Base-by-base conservation (phyloP, 306 rosid genomes). In the Morella rubra region DNA sequence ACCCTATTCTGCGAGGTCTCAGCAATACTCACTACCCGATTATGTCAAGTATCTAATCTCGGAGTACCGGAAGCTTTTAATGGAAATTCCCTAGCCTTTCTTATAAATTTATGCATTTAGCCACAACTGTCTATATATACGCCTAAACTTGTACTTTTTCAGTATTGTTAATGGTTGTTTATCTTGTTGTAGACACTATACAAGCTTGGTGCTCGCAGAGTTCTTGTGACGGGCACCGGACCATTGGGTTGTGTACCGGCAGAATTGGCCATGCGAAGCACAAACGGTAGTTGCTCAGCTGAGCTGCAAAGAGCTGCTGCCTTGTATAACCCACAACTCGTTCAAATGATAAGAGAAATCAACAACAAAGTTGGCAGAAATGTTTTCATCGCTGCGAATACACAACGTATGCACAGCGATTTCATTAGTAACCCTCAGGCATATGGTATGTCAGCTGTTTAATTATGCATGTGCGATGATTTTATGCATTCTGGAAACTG, bases 201-300 rank as follows among this genome's bases (percentile, higher is more conserved):
- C 61, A 80, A 71, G n/a, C 73, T 86, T 5, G 97, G 93, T 73
- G 93, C 89, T 2, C 65, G 92, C 1, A 84, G 96, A 80, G 93
- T 90, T 16, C 37, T 90, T 22, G 97, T 92, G 81, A 89, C 96
- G 1, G 96, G 97, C 0, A 90, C 91, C 0, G 91, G 96, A 74
- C 93, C 92, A 51, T 15, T 93, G 66, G 97, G 96, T 55, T 89
- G 69, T 24, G 27, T 24, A 24, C 27, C 27, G 1, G 27, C 27
- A 24, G 27, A 24, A 24, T 24, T 24, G 27, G 97, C 92, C 10
- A 71, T 45, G 87, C 81, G 90, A 37, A 73, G 80, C 72, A 84
- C 74, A 40, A 80, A 83, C 69, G 96, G 96, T 2, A 80, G 77
- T 46, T 89, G 97, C 78, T 86, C 92, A 1, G 80, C 77, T 4